Evolutionary conservation across 345 rosid genomes (phyloP), one percentile per base, ranked within the genome.

Genomic region (Aethionema arabicum): DNA sequence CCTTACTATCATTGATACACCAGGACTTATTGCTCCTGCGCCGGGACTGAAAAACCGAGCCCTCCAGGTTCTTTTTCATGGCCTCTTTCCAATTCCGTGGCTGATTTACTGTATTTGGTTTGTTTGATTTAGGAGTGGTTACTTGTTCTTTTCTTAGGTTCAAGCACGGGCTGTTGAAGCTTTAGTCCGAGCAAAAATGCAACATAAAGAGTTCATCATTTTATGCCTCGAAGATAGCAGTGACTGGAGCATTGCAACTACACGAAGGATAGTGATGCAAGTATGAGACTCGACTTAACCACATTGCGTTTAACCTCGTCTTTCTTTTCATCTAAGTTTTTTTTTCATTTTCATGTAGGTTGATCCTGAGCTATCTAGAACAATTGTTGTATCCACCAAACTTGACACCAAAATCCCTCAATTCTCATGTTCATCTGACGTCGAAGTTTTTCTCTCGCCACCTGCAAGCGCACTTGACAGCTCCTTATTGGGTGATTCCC

Each of bases 111-210:
- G 15, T 15, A 52, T 51, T 52, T 11, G 33, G 37, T 9, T 37
- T 36, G 50, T 41, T 21, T 66, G 62, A 42, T 36, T 44, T 52
- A n/a, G 41, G 46, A 14, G 45, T 68, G 61, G 15, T 51, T 5
- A 43, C 43, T 35, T 47, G 47, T 39, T 53, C 47, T 47, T 55
- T 30, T 30, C 37, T 32, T 66, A 91, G 98, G 83, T 74, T 51
- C 98, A 91, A 86, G 98, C 95, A 50, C 88, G 87, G 8, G 95
- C 98, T 0, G 95, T 88, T 65, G 98, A 91, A 78, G 79, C 96
- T 9, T 66, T 91, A 21, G 98, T 91, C 44, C 81, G 95, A 59
- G 85, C 90, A 11, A 91, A 91, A 79, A 91, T 88, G 98, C 96
- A 88, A 77, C 98, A 84, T 75, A 86, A 83, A 46, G 98, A 91